Conservation (phyloP, 805 yeast species). For the Wickerhamomyces canadensis region DNA sequence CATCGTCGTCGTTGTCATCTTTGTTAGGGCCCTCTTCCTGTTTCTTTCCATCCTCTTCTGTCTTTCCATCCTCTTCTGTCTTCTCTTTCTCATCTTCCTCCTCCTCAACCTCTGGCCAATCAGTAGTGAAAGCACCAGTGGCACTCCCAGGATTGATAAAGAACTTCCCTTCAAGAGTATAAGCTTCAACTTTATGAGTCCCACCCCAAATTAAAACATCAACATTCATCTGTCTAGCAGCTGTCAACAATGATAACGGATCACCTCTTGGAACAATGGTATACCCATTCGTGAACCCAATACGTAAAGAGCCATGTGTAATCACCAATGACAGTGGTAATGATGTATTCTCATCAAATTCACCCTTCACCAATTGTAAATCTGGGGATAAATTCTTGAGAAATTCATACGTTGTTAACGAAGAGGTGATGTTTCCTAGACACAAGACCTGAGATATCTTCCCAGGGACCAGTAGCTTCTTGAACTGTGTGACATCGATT, state of each 20-base stretch:
- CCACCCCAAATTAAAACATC: slow-evolving; percentile 93
- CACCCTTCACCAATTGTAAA: slow-evolving; percentile 76
- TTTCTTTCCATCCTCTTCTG: no score
- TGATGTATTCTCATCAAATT: slow-evolving; percentile 50
- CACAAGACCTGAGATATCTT: slow-evolving; percentile 82
- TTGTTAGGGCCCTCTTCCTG: no score
- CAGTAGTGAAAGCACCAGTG: slow-evolving; percentile 80
- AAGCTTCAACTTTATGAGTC: slow-evolving; percentile 88
- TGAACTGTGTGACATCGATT: slow-evolving; percentile 51
- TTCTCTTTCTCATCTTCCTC: slow-evolving; percentile 3
- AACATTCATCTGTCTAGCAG: slow-evolving; percentile 88
- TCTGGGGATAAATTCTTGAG: slow-evolving; percentile 66
- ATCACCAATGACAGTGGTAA: slow-evolving; percentile 64
- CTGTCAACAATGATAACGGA: slow-evolving; percentile 72
- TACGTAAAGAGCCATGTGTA: slow-evolving; percentile 61
- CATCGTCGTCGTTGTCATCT: slow-evolving; percentile 20
- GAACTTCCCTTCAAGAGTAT: slow-evolving; percentile 85
- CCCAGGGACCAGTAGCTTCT: slow-evolving; percentile 73
- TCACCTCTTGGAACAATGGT: slow-evolving; percentile 81
- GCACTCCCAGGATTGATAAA: slow-evolving; percentile 97
- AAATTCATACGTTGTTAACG: slow-evolving; percentile 56
- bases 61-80: slow-evolving; percentile 12
- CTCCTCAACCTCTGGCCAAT: slow-evolving; percentile 53
- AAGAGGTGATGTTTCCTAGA: slow-evolving; percentile 76
- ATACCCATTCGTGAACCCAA: slow-evolving; percentile 84